Percentiles rank a stretch among this genome's conserved stretches.
Evolutionary conservation across 257 asterid genomes (phyloP).

Genomic region (Thymus quinquecostatus): DNA sequence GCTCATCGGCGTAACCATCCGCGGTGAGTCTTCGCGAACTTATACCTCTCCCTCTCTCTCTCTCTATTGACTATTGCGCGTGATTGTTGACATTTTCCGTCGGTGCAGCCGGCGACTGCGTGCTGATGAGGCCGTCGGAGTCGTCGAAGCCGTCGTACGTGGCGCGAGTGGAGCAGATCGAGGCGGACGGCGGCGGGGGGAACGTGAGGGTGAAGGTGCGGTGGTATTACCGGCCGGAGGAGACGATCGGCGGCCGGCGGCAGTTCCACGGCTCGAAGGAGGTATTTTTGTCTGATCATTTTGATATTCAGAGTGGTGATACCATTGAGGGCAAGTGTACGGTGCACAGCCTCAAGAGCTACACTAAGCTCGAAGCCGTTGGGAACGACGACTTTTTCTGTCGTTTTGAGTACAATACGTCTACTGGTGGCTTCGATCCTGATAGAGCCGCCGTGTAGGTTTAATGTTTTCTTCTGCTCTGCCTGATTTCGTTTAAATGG

Average conservation of each 20-base stretch:
- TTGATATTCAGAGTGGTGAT: conserved; percentile 85
- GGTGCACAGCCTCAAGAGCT: conserved; percentile 85
- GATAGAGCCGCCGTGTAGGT: conserved; percentile 96
- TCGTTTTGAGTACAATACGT: conserved; percentile 86
- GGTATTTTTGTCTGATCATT: conserved; percentile 87
- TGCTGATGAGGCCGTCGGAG: conserved; percentile 82
- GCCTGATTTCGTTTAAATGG: background rate
- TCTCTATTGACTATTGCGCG: background rate
- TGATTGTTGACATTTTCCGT: conserved; percentile 32
- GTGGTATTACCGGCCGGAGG: conserved; percentile 98
- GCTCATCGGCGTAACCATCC: conserved; percentile 64
- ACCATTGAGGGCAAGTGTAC: conserved; percentile 87
- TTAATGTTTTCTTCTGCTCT: conserved; percentile 38
- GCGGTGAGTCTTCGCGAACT: conserved; percentile 46
- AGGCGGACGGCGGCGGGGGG: conserved; percentile 77
- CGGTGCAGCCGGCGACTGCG: conserved; percentile 80
- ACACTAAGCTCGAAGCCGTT: conserved; percentile 84
- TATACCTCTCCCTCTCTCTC: background rate
- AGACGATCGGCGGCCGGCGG: conserved; percentile 90
- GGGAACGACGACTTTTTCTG: conserved; percentile 92
- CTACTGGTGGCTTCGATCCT: conserved; percentile 88
- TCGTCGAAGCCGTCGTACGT: conserved; percentile 82
- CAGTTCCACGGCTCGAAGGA: conserved; percentile 93
- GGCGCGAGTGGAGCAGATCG: conserved; percentile 89
- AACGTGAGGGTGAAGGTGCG: conserved; percentile 75